Evolutionary conservation across 768 basidiomycete genomes (phyloP).

Genomic region (Agaricus subrufescens): DNA sequence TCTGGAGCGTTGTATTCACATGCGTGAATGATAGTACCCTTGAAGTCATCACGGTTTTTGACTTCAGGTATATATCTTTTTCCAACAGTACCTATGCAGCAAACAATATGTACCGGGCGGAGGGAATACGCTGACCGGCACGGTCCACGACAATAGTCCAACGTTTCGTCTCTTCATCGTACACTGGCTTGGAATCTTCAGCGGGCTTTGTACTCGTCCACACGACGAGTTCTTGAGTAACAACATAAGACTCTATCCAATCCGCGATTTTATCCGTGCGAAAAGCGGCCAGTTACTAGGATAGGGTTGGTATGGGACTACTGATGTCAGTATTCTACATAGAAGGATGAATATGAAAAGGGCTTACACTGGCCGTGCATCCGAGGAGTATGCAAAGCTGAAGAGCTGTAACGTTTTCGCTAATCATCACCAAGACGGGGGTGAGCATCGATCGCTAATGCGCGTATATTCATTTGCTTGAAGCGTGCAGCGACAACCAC

Average conservation of each 20-base stretch:
- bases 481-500: constrained; percentile 5
- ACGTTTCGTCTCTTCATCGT: background rate
- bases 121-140: constrained; percentile 1
- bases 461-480: constrained; percentile 9
- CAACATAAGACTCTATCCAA: constrained; percentile 6
- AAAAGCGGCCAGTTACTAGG: constrained; percentile 1
- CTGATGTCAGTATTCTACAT: background rate
- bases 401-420: constrained; percentile 6
- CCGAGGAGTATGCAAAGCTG: background rate
- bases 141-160: constrained; percentile 3
- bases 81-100: constrained; percentile 2
- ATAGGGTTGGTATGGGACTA: constrained; percentile 3
- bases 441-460: background rate
- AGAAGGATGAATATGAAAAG: background rate
- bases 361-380: constrained; percentile 6
- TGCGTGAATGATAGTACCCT: constrained; percentile 5
- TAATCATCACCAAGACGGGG: constrained; percentile 1
- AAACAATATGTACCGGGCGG: constrained; percentile 3
- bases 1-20: background rate
- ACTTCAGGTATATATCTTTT: background rate
- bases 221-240: constrained; percentile 3
- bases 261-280: constrained; percentile 5
- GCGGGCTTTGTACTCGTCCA: constrained; percentile 6
- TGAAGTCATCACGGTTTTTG: background rate
- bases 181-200: background rate